A percentile compares a stretch with the other conserved stretches of the same genome.
Conservation (phyloP, 2,329 filamentous ascomycete genomes). For the Claviceps fusiformis region DNA sequence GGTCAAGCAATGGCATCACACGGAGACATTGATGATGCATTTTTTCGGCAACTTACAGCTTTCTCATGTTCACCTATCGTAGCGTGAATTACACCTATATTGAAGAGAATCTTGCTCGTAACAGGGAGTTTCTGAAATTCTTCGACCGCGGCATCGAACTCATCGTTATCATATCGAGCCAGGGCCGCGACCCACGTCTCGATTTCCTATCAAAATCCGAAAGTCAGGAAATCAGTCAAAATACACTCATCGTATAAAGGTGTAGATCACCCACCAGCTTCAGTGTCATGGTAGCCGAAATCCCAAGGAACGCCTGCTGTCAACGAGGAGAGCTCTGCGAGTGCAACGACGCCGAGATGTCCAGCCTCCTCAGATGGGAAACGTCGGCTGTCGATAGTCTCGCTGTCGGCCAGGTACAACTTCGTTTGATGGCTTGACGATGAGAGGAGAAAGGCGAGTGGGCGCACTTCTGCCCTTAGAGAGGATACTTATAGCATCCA, state of each 20-base stretch:
- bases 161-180: conserved; percentile 86
- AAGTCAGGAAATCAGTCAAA: not conserved
- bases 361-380: not conserved
- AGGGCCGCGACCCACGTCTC: conserved; percentile 95
- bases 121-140: conserved; percentile 81
- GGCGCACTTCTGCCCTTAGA: not conserved
- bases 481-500: not conserved
- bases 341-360: not conserved
- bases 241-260: not conserved
- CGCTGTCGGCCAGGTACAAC: not conserved
- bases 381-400: not conserved
- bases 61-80: conserved; percentile 92
- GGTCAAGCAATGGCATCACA: not conserved
- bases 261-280: conserved; percentile 37
- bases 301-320: not conserved
- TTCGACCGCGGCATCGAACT: conserved; percentile 79
- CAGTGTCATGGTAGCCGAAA: conserved; percentile 34
- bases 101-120: conserved; percentile 97
- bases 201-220: conserved; percentile 59
- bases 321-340: not conserved
- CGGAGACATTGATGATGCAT: not conserved
- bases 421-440: not conserved
- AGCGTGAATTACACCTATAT: conserved; percentile 94
- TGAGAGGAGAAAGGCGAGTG: not conserved
- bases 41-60: conserved; percentile 50